Conservation (phyloP, 2,329 filamentous ascomycete genomes). For the Dothistroma septosporum region DNA sequence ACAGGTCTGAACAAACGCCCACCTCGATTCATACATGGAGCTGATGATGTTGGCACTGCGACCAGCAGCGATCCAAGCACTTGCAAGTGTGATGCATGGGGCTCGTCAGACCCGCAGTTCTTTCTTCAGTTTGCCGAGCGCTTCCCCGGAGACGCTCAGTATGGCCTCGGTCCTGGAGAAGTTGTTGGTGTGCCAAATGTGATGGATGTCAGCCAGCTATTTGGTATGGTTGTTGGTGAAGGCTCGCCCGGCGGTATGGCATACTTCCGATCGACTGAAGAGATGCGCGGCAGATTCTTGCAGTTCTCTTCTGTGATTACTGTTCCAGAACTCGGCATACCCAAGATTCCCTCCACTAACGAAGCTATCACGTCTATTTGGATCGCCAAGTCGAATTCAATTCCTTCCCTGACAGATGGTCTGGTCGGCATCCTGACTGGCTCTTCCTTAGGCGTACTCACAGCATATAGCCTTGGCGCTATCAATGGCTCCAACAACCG, state of each 20-base stretch:
- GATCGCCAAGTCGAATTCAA: constrained; percentile 76
- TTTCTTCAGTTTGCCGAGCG: constrained; percentile 75
- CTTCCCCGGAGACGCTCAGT: constrained; percentile 67
- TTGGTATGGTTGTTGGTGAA: constrained; percentile 79
- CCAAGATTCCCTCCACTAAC: constrained; percentile 63
- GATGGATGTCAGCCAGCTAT: constrained; percentile 85
- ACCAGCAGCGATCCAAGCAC: constrained; percentile 74
- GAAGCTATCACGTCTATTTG: constrained; percentile 77
- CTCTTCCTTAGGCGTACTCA: constrained; percentile 77
- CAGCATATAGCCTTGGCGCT: constrained; percentile 65
- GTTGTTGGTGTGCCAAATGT: constrained; percentile 73
- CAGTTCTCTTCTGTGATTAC: constrained; percentile 57
- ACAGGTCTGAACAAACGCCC: constrained; percentile 63
- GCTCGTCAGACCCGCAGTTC: constrained; percentile 67
- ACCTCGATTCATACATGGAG: constrained; percentile 77
- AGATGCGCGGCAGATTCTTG: constrained; percentile 73
- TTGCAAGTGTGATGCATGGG: constrained; percentile 78
- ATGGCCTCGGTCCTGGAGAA: constrained; percentile 73
- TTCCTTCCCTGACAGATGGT: constrained; percentile 69
- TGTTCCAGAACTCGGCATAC: constrained; percentile 67
- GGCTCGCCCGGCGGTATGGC: constrained; percentile 77
- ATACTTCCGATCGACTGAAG: constrained; percentile 70
- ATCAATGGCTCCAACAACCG: constrained; percentile 51
- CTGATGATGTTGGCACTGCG: constrained; percentile 71
- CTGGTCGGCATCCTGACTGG: constrained; percentile 78